These are phyloP conservation scores for Xylaria sp. DNA, from an alignment of 2,329 filamentous ascomycete genomes.

Conservation along the genomic window DNA sequence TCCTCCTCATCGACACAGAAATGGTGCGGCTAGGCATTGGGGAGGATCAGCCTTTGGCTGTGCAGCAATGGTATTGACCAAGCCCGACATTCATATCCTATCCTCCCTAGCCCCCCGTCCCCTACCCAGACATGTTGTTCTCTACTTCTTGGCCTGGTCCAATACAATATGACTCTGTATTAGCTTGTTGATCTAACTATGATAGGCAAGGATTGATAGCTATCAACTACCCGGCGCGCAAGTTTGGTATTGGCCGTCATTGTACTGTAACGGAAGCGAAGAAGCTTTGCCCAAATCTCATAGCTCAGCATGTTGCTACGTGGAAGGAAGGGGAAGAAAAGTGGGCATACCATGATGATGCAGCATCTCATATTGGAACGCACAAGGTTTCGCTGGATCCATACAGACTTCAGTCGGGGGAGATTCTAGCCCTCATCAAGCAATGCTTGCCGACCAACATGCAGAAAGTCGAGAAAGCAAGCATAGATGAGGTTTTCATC, in stretches of 20 bases:
- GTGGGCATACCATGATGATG: constrained; percentile 91
- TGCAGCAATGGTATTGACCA: constrained; percentile 82
- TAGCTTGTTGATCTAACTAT: constrained; percentile 15
- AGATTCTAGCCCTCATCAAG: constrained; percentile 83
- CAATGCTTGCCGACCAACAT: constrained; percentile 72
- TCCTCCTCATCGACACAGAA: constrained; percentile 54
- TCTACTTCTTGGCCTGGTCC: constrained; percentile 6
- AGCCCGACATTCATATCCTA: constrained; percentile 7
- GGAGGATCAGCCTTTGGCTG: constrained; percentile 83
- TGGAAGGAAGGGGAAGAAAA: constrained; percentile 91
- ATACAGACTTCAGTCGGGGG: constrained; percentile 85
- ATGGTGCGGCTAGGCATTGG: constrained; percentile 83
- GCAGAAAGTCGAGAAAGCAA: constrained; percentile 89
- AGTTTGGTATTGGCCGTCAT: constrained; percentile 82
- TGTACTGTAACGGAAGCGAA: constrained; percentile 83
- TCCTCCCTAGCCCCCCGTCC: neutral
- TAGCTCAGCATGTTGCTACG: constrained; percentile 92
- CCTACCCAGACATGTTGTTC: neutral
- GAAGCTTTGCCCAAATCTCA: constrained; percentile 85
- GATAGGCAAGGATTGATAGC: constrained; percentile 89
- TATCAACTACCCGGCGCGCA: constrained; percentile 91
- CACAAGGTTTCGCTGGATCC: constrained; percentile 96
- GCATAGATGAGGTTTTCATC: constrained; percentile 95
- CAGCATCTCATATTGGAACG: constrained; percentile 80
- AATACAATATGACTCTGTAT: neutral